Evolutionary conservation across 768 basidiomycete species (phyloP).

Genomic region (Symmetrospora coprosmae): DNA sequence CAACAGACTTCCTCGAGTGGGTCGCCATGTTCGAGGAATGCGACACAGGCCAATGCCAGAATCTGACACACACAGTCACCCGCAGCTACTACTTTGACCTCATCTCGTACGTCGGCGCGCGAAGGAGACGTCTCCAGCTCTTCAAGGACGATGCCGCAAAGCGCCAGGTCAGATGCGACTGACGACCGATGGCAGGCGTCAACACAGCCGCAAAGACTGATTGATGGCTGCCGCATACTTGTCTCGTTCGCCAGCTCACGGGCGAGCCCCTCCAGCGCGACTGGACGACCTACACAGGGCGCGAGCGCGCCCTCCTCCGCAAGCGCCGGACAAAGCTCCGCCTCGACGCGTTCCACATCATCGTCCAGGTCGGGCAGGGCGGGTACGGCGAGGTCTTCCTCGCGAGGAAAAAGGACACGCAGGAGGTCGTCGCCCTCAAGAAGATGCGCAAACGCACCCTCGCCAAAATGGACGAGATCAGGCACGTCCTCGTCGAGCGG

Average conservation of each 20-base stretch:
- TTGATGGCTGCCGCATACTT: too few relatives aligned
- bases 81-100: slow-evolving; percentile 96
- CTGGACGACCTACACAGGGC: slow-evolving; percentile 80
- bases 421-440: slow-evolving; percentile 92
- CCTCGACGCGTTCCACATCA: slow-evolving; percentile 93
- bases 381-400: slow-evolving; percentile 97
- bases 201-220: too few relatives aligned
- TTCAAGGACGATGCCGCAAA: slow-evolving; percentile 70
- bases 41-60: not conserved
- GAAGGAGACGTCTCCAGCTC: slow-evolving; percentile 65
- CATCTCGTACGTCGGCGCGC: slow-evolving; percentile 69
- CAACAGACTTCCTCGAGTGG: slow-evolving; percentile 22
- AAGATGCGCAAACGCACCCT: slow-evolving; percentile 90
- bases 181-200: too few relatives aligned
- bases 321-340: slow-evolving; percentile 81
- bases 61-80: slow-evolving; percentile 50
- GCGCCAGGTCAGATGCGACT: slow-evolving; percentile 41
- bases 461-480: slow-evolving; percentile 98
- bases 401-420: slow-evolving; percentile 84
- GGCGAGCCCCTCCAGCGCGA: slow-evolving; percentile 45
- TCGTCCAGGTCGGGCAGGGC: slow-evolving; percentile 96
- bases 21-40: slow-evolving; percentile 12
- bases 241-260: slow-evolving; percentile 9
- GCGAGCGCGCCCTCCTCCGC: slow-evolving; percentile 83
- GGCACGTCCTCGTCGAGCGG: slow-evolving; percentile 93